Conservation (phyloP, 495 filamentous ascomycete species). For the Talaromyces adpressus region DNA sequence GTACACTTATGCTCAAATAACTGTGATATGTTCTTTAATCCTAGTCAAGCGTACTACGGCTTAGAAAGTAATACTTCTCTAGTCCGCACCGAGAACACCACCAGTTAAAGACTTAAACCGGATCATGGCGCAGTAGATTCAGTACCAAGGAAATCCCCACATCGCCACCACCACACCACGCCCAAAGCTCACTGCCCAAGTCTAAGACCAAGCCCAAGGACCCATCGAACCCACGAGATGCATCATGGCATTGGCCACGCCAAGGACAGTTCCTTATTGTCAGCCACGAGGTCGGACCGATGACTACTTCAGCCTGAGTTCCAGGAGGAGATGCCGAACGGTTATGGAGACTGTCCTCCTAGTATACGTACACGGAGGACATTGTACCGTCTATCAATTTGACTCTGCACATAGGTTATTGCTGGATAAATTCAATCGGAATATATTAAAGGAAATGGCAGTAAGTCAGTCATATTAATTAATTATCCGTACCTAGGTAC, state of each 20-base stretch:
- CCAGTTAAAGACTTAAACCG: background rate
- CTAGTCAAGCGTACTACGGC: background rate
- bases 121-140: background rate
- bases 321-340: slow-evolving; percentile 1
- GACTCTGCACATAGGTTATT: background rate
- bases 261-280: background rate
- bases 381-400: background rate
- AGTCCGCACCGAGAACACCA: background rate
- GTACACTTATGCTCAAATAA: background rate
- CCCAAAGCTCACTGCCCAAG: background rate
- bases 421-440: background rate
- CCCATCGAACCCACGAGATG: background rate
- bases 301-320: background rate
- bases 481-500: background rate
- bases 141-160: background rate
- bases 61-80: background rate
- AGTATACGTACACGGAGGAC: background rate
- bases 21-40: background rate
- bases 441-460: background rate
- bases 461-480: background rate
- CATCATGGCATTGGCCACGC: background rate
- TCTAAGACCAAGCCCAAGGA: background rate
- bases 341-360: background rate
- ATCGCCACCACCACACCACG: background rate
- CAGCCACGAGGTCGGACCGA: background rate